phyloP scores from a whole-genome alignment of 176 grass and related monocot genomes.

The Tuctoria greenei region DNA sequence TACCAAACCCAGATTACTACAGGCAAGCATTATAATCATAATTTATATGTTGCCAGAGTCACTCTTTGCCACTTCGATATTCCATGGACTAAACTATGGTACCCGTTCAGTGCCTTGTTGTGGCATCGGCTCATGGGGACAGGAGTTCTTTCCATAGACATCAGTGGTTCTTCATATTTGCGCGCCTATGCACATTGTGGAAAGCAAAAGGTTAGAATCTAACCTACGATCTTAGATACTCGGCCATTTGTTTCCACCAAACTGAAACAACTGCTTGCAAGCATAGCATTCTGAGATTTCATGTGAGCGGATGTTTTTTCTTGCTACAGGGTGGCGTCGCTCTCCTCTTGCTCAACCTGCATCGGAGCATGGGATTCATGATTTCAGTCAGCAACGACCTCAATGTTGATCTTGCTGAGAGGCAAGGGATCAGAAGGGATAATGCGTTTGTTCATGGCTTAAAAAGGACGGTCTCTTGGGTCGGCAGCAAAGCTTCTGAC shows the following conservation, averaged over 20 bases:
- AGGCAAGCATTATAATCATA: constrained; percentile 49
- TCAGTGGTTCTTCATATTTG: constrained; percentile 69
- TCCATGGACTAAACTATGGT: constrained; percentile 21
- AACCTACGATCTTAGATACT: constrained; percentile 11
- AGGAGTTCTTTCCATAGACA: constrained; percentile 72
- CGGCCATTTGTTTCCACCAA: not conserved
- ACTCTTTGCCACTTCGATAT: not conserved
- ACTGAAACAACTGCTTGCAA: not conserved
- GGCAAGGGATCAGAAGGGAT: constrained; percentile 59
- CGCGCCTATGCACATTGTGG: constrained; percentile 84
- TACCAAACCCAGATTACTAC: constrained; percentile 98
- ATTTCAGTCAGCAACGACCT: constrained; percentile 67
- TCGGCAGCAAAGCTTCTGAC: constrained; percentile 72
- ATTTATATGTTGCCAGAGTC: not conserved
- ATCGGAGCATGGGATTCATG: constrained; percentile 56
- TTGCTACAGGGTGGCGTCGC: constrained; percentile 56
- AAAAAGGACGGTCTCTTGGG: constrained; percentile 84
- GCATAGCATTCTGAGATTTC: not conserved
- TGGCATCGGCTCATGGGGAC: constrained; percentile 92
- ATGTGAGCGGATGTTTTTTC: constrained; percentile 1
- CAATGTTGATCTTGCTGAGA: constrained; percentile 50
- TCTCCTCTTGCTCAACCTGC: constrained; percentile 87
- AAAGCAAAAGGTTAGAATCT: constrained; percentile 56
- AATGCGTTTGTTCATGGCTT: constrained; percentile 50
- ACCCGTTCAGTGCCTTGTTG: constrained; percentile 68